Evolutionary conservation across 2,329 filamentous ascomycete species (phyloP), one percentile per base, ranked within the genome.

Genomic region (Aulographum hederae): DNA sequence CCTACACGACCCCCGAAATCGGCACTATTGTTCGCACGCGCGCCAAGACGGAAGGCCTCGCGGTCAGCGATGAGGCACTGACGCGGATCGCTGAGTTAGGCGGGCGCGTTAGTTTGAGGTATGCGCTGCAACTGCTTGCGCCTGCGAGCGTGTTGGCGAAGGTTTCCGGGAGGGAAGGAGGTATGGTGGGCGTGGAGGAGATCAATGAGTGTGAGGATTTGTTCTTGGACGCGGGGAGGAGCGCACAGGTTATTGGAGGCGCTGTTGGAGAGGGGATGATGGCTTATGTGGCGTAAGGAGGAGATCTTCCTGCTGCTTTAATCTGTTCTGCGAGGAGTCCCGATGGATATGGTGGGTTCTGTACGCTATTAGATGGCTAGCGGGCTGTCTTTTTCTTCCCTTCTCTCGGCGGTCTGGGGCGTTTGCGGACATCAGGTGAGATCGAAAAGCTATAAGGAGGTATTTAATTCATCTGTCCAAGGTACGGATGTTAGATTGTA

Each of bases 91-190:
- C 82, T 26, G 71, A 79, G 47, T 76, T 92, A 44, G 89, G 89
- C 42, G 81, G 81, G 46, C 78, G 76, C 44, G 84, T 94, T 48
- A 91, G 80, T 52, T 56, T 98, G 57, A 66, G 89, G 43, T 98
- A 98, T 59, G 86, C 85, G 43, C 61, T 98, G 50, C 89, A 95
- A 58, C 60, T 98, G 43, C 64, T 98, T 44, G 80, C 84, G 17
- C 85, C 85, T 2, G 77, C 84, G 32, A 86, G 79, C 54, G 92
- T 95, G 54, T 67, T 95, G 46, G 82, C 86, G 37, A 77, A 80
- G 50, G 80, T 89, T 12, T 50, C 52, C 19, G 57, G 58, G 11
- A 49, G 39, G 15, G 57, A 58, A 26, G 52, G 50, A 16, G 49
- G 32, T 21, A 63, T 67, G 40, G 62, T 62, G 31, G 56, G 54